Evolutionary conservation across 179 eudicot genomes (phyloP), one percentile per base, ranked within the genome.

Genomic region (Silene coronaria): DNA sequence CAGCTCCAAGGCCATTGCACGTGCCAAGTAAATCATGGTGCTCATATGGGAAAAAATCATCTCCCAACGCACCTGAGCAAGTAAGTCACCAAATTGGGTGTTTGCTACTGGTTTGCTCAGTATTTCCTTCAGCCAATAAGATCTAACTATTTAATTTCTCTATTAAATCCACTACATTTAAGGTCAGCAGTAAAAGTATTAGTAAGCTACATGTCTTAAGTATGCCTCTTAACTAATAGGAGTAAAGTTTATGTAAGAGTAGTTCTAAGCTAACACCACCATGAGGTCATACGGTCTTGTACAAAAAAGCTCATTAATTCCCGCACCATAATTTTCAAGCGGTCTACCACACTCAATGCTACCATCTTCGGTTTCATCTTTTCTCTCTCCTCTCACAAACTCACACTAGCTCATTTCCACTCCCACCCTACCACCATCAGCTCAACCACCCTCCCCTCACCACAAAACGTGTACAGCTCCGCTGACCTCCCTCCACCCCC

Each of bases 391-490:
- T 21, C 58, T 53, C 58, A 17, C 58, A 53, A 51, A 53, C 58
- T 21, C 58, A 53, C 4, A 21, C 58, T n/a, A 53, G 21, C 58
- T 53, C 58, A n/a, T 21, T 11, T 5, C 57, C 57, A 16, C 57
- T 6, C 19, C 57, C 57, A 3, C 17, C 58, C n/a, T 14, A 53
- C 21, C 58, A 14, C 21, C 21, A 16, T 14, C n/a, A 53, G 58
- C n/a, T 53, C 58, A 53, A 53, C 58, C 58, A 53, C 58, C 58
- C n/a, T 53, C 58, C 58, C 58, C 58, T 53, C 58, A 53, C 58
- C 58, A 53, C 58, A 16, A 53, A n/a, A 53, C 0, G 6, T 14
- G 19, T 53, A 53, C 58, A 53, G 58, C 58, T 53, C 58, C 21
- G n/a, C 6, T 4, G 58, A 53, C 58, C 58, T 53, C 58, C 19